Base-by-base conservation (phyloP, 2,329 filamentous ascomycete genomes). In the Arthroderma uncinatum region DNA sequence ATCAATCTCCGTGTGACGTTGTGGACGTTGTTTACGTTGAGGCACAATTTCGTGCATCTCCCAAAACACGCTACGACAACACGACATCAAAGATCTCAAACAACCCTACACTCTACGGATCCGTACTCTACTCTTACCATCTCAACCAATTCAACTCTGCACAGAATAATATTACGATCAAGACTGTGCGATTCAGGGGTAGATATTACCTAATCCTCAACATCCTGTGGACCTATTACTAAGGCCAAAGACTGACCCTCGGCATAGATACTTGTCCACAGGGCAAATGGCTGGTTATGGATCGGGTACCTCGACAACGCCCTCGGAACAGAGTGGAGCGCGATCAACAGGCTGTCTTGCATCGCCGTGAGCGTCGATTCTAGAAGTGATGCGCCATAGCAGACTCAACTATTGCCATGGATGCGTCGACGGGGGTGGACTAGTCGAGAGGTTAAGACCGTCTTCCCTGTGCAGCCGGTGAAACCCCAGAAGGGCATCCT, bases 321-420 rank as follows among this genome's bases (percentile, higher is more conserved):
- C 47, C 14, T 50, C 47, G 47, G 47, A 50, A 50, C 47, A 33
- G 28, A 50, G 47, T 50, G 47, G 47, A 50, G 47, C 4, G 39
- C 25, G 47, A 50, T 50, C 47, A 50, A 50, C 47, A n/a, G 6
- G 25, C 47, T 50, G 47, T 33, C 47, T 50, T 30, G 47, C 47
- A 19, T 50, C 25, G 34, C 25, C 47, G 47, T 50, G n/a, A 16
- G 21, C 7, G 25, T 34, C 28, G 23, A 50, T 50, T 50, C 47
- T 50, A 50, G 47, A 50, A 50, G 47, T 50, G 47, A 50, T 50
- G 28, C 25, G 47, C 47, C 16, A 50, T 50, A 50, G 6, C 25
- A 50, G 12, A 10, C 5, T 16, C 25, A n/a, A 50, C n/a, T 50
- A 50, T 50, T 33, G 28, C 47, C 47, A 50, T 50, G 47, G 47